phyloP scores from a whole-genome alignment of 768 basidiomycete species.

The Russula compacta region DNA sequence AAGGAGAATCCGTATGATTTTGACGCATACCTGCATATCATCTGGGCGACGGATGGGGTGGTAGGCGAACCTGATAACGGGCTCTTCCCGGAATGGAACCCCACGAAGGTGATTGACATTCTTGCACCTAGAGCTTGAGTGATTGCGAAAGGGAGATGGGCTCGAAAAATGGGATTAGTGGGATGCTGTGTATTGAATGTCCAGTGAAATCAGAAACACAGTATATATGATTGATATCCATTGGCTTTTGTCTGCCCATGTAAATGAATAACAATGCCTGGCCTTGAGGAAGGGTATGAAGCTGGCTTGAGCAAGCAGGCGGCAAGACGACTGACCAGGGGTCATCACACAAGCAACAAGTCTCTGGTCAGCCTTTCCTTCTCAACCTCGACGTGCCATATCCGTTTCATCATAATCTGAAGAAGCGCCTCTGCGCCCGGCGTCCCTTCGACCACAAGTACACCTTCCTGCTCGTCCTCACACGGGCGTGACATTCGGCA shows the following conservation, averaged over 20 bases:
- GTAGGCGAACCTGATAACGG: conserved; percentile 15
- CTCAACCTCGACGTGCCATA: conserved; percentile 39
- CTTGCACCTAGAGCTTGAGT: not conserved
- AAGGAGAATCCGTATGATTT: conserved; percentile 16
- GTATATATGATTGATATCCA: not conserved
- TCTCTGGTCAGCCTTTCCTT: not conserved
- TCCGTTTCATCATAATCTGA: conserved; percentile 38
- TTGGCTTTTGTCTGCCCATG: not conserved
- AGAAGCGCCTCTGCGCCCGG: conserved; percentile 53
- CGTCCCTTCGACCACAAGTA: conserved; percentile 42
- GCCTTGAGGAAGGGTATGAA: not conserved
- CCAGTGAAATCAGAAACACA: not conserved
- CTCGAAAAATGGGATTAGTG: not conserved
- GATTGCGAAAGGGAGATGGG: not conserved
- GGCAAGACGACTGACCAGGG: not conserved
- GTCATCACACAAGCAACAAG: not conserved
- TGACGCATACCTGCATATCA: conserved; percentile 3
- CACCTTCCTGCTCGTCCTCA: conserved; percentile 19
- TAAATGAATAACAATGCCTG: not conserved
- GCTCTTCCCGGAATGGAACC: conserved; percentile 20
- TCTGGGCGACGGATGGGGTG: conserved; percentile 6
- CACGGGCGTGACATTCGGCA: not conserved
- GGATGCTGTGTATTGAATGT: not conserved
- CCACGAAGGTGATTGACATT: conserved; percentile 16
- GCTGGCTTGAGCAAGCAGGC: not conserved